These are phyloP conservation scores for Salvia sclarea DNA, from an alignment of 305 asterid genomes.

Conservation along the genomic window DNA sequence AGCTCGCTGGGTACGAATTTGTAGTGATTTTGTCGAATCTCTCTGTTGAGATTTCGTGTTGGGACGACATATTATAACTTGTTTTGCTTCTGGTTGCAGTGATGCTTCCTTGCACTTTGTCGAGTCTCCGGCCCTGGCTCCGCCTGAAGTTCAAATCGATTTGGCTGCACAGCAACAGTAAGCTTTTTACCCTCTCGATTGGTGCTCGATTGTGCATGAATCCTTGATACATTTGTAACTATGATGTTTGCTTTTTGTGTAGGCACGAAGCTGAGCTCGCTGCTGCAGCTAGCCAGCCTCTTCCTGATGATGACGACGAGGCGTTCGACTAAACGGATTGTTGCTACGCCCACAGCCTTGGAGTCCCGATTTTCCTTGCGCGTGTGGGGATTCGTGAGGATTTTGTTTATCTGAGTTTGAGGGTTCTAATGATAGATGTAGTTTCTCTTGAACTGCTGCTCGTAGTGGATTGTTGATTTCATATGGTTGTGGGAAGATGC, in stretches of 20 bases:
- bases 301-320: constrained; percentile 73
- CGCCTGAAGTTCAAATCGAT: constrained; percentile 69
- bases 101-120: constrained; percentile 66
- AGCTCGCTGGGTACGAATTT: constrained; percentile 64
- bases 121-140: constrained; percentile 69
- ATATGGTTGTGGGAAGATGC: constrained; percentile 28
- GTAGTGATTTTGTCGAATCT: background rate
- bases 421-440: constrained; percentile 5
- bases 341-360: background rate
- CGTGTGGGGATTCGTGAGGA: constrained; percentile 22
- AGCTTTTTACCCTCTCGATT: background rate
- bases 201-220: background rate
- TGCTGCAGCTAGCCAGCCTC: constrained; percentile 63
- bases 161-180: constrained; percentile 52
- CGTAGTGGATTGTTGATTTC: constrained; percentile 19
- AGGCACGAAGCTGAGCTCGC: constrained; percentile 63
- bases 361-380: background rate
- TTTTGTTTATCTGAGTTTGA: constrained; percentile 24
- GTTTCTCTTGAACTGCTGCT: constrained; percentile 18
- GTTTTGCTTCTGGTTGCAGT: constrained; percentile 30
- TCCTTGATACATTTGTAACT: background rate
- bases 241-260: background rate
- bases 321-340: constrained; percentile 42
- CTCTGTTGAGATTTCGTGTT: background rate
- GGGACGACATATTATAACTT: background rate